Base-by-base conservation (phyloP, 2,329 filamentous ascomycete genomes). In the Phialophora macrospora region DNA sequence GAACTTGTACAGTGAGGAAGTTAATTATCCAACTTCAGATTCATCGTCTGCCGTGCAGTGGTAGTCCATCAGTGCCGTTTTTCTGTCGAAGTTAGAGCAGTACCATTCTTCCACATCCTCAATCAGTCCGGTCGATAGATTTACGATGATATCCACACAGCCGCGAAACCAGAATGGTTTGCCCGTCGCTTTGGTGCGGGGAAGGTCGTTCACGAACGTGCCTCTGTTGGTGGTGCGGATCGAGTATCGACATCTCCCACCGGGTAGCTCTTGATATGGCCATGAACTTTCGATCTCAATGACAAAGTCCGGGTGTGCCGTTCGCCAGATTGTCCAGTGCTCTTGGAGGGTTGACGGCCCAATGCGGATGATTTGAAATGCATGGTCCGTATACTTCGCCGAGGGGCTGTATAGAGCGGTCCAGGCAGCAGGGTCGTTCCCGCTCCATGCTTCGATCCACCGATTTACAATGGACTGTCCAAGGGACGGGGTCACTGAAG, bases 81-180 rank as follows among this genome's bases (percentile, higher is more conserved):
- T 54, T 54, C 51, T 54, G 30, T 54, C 51, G 24, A 56, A 38
- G 54, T 56, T 41, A 22, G 54, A 26, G 32, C 54, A 56, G 30
- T 56, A 56, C 54, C 54, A 56, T 38, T 56, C 54, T 38, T 56
- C 54, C 30, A 56, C 54, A 2, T 56, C 54, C 20, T 56, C 54
- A 14, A 56, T 56, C 5, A 56, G 54, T 38, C 30, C 54, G 54
- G 26, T 56, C 7, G 54, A 32, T 38, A 34, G 26, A 24, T 56
- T 38, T 22, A 56, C 1, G 26, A 56, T 24, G 30, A 56, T 34
- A 8, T 56, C 26, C 14, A 56, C 54, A 32, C 26, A 32, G 26
- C 54, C 54, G 26, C 30, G 26, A 38, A 56, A 56, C 26, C 26
- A 38, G 30, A 56, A 56, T 38, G 54, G 54, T 38, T 56, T 56